Conservation (phyloP, 106 monocot species). For the Acorus calamus region DNA sequence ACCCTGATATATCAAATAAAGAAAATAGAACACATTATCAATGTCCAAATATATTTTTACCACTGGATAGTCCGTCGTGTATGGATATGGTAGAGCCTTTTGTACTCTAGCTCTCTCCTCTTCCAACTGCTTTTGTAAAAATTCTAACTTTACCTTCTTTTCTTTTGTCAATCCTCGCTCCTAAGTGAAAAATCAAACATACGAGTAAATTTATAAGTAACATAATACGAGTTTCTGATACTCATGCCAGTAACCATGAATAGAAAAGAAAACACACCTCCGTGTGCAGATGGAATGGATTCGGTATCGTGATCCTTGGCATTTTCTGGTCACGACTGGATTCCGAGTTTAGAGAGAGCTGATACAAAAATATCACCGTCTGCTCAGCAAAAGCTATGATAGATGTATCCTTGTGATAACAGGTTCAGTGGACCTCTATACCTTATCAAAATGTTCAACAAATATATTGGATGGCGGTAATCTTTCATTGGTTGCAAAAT, state of each 20-base stretch:
- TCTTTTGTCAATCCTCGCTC: conserved; percentile 80
- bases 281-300: background rate
- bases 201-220: no score
- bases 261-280: background rate
- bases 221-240: no score
- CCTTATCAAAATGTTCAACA: no score
- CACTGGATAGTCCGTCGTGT: conserved; percentile 91
- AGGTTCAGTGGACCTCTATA: no score
- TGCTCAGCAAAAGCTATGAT: no score
- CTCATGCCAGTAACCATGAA: background rate
- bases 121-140: conserved; percentile 47
- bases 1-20: background rate
- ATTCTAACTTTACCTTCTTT: conserved; percentile 35
- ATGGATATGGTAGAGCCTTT: conserved; percentile 78
- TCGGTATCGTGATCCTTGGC: background rate
- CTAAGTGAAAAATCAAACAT: conserved; percentile 10
- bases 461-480: no score
- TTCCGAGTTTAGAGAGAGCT: background rate
- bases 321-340: background rate
- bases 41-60: conserved; percentile 14
- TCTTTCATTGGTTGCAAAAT: no score
- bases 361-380: background rate
- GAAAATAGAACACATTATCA: background rate
- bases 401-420: no score
- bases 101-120: conserved; percentile 69